Conservation (phyloP, 2,329 filamentous ascomycete species). For the Apiospora kogelbergensis region DNA sequence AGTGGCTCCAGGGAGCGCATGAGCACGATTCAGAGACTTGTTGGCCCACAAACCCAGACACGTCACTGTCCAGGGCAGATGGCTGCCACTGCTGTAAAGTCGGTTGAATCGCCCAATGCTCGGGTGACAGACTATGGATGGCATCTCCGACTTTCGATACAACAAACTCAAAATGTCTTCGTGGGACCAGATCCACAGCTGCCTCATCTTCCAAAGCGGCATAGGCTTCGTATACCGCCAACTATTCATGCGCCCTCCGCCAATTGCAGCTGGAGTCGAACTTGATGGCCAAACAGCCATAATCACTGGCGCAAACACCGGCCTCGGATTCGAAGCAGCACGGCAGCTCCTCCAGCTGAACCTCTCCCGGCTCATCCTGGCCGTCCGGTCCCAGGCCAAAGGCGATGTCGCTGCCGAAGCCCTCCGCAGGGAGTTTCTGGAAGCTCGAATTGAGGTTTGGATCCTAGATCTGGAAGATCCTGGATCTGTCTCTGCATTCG, state of each 20-base stretch:
- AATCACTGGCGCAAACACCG: constrained; percentile 49
- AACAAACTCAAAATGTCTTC: neutral
- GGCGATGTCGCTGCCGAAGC: constrained; percentile 41
- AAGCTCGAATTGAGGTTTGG: constrained; percentile 47
- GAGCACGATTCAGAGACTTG: neutral
- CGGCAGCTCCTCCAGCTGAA: constrained; percentile 38
- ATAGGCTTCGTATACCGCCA: constrained; percentile 13
- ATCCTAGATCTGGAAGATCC: constrained; percentile 48
- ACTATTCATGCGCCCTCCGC: constrained; percentile 5
- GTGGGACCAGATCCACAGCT: constrained; percentile 8
- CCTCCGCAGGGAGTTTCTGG: constrained; percentile 29
- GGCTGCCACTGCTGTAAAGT: neutral
- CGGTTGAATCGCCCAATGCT: neutral
- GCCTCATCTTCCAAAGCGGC: constrained; percentile 12
- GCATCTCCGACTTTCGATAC: neutral
- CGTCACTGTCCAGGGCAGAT: neutral
- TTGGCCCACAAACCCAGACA: neutral
- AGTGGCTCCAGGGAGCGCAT: neutral
- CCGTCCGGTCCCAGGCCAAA: constrained; percentile 41
- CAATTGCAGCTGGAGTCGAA: constrained; percentile 1
- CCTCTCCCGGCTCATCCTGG: constrained; percentile 45
- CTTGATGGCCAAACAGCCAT: constrained; percentile 34
- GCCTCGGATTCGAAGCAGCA: constrained; percentile 47
- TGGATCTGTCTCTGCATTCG: constrained; percentile 43
- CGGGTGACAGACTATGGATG: neutral